phyloP scores from a whole-genome alignment of 2,329 filamentous ascomycete genomes.

The Diaporthe amygdali region DNA sequence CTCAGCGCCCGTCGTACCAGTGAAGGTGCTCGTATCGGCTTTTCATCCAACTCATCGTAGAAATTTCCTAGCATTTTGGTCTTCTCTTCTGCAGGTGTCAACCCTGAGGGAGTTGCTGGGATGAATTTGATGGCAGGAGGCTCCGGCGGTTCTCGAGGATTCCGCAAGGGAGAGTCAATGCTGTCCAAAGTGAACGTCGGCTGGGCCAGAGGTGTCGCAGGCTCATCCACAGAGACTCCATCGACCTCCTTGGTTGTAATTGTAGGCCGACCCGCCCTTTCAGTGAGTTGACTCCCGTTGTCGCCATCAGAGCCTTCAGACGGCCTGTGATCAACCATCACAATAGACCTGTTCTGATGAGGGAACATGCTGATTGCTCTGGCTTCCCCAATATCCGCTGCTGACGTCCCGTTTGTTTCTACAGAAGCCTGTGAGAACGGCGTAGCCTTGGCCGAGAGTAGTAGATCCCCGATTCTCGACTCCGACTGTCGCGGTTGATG shows the following conservation, averaged over 20 bases:
- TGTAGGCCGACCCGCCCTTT: constrained; percentile 36
- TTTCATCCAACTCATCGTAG: constrained; percentile 52
- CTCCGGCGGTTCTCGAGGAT: constrained; percentile 64
- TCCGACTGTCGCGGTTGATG: constrained; percentile 37
- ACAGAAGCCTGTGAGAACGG: constrained; percentile 68
- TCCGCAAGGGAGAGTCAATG: constrained; percentile 66
- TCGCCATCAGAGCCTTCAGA: constrained; percentile 49
- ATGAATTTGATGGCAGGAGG: constrained; percentile 64
- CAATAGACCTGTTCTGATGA: constrained; percentile 68
- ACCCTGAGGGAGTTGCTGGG: constrained; percentile 65
- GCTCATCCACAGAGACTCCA: constrained; percentile 35
- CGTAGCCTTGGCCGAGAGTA: constrained; percentile 59
- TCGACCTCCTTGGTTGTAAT: constrained; percentile 46
- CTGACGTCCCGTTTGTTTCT: constrained; percentile 66
- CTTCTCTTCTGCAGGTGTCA: constrained; percentile 60
- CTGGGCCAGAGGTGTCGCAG: constrained; percentile 60
- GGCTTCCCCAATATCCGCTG: constrained; percentile 66
- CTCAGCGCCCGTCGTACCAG: constrained; percentile 60
- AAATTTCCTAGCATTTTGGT: constrained; percentile 59
- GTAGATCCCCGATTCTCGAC: constrained; percentile 54
- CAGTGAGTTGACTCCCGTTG: constrained; percentile 27
- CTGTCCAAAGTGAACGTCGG: constrained; percentile 54
- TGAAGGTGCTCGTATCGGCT: constrained; percentile 53
- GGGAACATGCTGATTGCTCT: constrained; percentile 66
- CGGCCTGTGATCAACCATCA: constrained; percentile 63